These are phyloP conservation scores for Tuber brumale DNA, from an alignment of 495 filamentous ascomycete species.

Conservation along the genomic window DNA sequence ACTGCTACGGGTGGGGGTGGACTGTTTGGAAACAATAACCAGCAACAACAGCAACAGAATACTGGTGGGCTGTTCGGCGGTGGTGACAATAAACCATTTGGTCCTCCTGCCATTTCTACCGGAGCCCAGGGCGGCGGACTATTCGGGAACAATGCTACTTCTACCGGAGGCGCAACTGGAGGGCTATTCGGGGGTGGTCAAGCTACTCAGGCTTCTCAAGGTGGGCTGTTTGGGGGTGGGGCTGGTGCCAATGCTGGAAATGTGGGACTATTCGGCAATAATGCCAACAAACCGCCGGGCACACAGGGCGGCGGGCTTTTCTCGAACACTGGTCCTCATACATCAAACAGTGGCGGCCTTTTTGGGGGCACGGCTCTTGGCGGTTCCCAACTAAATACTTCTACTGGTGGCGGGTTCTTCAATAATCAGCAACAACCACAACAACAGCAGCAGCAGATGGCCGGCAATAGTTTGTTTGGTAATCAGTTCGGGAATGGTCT, in stretches of 20 bases:
- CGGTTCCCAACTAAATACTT: conserved; percentile 42
- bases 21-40: conserved; percentile 47
- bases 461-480: conserved; percentile 29
- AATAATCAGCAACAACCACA: conserved; percentile 46
- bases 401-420: conserved; percentile 46
- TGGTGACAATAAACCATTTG: conserved; percentile 39
- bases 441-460: conserved; percentile 45
- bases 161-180: conserved; percentile 43
- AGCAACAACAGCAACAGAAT: conserved; percentile 50
- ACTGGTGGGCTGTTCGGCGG: conserved; percentile 58
- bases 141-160: conserved; percentile 39
- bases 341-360: conserved; percentile 50
- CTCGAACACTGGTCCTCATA: conserved; percentile 45
- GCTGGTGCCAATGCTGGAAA: conserved; percentile 47
- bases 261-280: conserved; percentile 52
- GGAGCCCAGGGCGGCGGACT: conserved; percentile 41
- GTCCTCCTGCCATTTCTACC: conserved; percentile 36
- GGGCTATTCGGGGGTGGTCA: conserved; percentile 50
- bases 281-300: conserved; percentile 17
- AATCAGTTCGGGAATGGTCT: conserved; percentile 27
- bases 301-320: conserved; percentile 46
- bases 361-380: conserved; percentile 53
- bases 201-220: conserved; percentile 45
- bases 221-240: conserved; percentile 59
- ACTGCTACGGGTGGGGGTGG: conserved; percentile 46